Base-by-base conservation (phyloP, 2,329 filamentous ascomycete species). In the Phyllosticta citrichinensis region DNA sequence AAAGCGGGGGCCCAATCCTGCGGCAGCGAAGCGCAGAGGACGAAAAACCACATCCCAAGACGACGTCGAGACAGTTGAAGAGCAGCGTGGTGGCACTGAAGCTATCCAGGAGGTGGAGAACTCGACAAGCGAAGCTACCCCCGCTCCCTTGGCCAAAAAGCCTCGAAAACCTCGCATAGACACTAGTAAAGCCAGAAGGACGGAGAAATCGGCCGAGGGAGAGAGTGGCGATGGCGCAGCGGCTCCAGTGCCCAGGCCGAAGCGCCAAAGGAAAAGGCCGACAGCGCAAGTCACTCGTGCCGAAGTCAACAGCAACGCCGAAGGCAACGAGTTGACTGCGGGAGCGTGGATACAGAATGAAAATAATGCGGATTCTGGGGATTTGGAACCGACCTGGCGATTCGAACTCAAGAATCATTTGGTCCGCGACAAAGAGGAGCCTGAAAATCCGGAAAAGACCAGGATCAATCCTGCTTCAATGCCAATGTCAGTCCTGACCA, bases 401-500 rank as follows among this genome's bases (percentile, higher is more conserved):
- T 47, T 47, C n/a, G 40, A 47, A 47, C 14, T 47, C 40, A 12
- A 55, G 5, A 11, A 33, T 12, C 60, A 62, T 30, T 52, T 62
- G 22, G 50, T 62, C 9, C 55, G 50, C 17, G 60, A 62, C 52
- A 52, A 57, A 8, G 60, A 62, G 35, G 60, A 62, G 8, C 73
- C 70, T 17, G 65, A 68, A 9, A 81, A 64, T 58, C 70, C 72
- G 8, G 71, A 74, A 64, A 65, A 73, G 55, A 74, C 68, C 56
- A 62, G 67, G 67, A 85, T 93, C 60, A 87, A 91, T 68, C 78
- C 83, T 22, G 81, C 81, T 24, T 81, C 80, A 3, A 80, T 88
- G 25, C 89, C 84, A 59, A 90, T 94, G 85, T 82, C 80, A 52
- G 87, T 91, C 62, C 74, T 94, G 2, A 88, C 84, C 56, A 83